Evolutionary conservation across 768 basidiomycete genomes (phyloP).

Genomic region (Auriscalpium microsporum): DNA sequence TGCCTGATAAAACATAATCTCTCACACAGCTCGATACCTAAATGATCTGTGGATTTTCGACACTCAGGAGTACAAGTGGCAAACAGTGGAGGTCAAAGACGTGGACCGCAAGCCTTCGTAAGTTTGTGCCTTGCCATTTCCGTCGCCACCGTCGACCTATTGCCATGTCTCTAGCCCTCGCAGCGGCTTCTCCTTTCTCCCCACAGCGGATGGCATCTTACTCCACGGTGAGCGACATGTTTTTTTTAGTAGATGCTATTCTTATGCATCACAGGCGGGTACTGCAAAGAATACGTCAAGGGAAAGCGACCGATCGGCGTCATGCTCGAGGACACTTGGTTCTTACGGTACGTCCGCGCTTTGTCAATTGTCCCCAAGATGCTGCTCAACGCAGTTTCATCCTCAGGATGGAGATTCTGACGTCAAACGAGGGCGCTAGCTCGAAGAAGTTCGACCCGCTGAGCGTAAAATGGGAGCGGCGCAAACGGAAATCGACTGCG

Average conservation of each 20-base stretch:
- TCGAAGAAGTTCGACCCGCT: constrained; percentile 35
- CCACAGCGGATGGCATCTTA: constrained; percentile 69
- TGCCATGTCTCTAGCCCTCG: constrained; percentile 40
- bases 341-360: constrained; percentile 50
- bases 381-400: background rate
- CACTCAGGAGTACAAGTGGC: constrained; percentile 81
- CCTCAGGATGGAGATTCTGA: constrained; percentile 24
- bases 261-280: constrained; percentile 53
- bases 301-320: constrained; percentile 79
- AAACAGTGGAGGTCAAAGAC: constrained; percentile 62
- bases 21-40: constrained; percentile 57
- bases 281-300: constrained; percentile 84
- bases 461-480: constrained; percentile 75
- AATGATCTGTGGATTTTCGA: constrained; percentile 85
- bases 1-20: background rate
- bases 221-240: constrained; percentile 49
- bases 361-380: background rate
- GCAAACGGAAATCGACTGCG: constrained; percentile 62
- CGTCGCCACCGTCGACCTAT: background rate
- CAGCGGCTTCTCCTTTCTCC: constrained; percentile 80
- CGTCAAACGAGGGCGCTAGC: constrained; percentile 13
- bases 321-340: constrained; percentile 89
- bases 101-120: constrained; percentile 66
- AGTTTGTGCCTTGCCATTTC: constrained; percentile 15
- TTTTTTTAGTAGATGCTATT: background rate